Conservation (phyloP, 345 rosid species). For the Brassica nigra region DNA sequence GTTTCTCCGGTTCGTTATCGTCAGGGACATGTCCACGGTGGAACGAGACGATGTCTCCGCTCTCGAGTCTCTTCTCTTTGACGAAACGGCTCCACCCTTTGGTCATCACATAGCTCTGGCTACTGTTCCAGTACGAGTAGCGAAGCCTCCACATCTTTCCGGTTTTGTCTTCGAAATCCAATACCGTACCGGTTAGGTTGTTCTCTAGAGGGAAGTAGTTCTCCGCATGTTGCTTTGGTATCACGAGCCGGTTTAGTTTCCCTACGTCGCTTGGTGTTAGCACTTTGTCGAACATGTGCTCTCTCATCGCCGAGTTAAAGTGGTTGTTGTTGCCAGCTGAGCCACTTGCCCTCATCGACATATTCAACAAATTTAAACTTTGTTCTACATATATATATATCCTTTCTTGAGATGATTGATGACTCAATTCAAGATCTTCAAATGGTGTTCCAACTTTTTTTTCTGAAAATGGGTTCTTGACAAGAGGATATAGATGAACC, state of each 20-base stretch:
- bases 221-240: slow-evolving; percentile 88
- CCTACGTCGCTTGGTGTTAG: slow-evolving; percentile 83
- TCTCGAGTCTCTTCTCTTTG: slow-evolving; percentile 78
- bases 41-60: slow-evolving; percentile 83
- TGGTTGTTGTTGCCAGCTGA: slow-evolving; percentile 17
- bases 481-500: neutral
- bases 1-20: slow-evolving; percentile 49
- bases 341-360: slow-evolving; percentile 39
- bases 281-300: slow-evolving; percentile 78
- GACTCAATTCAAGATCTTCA: slow-evolving; percentile 29
- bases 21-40: slow-evolving; percentile 62
- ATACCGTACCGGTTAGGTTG: slow-evolving; percentile 64
- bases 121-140: slow-evolving; percentile 91
- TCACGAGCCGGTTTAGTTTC: slow-evolving; percentile 73
- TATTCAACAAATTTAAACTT: slow-evolving; percentile 46
- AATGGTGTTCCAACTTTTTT: slow-evolving; percentile 21
- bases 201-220: slow-evolving; percentile 59
- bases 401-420: neutral
- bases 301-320: slow-evolving; percentile 43
- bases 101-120: slow-evolving; percentile 97
- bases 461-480: slow-evolving; percentile 12
- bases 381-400: neutral
- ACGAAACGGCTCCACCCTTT: slow-evolving; percentile 96
- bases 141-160: slow-evolving; percentile 81
- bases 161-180: slow-evolving; percentile 77